Conservation (phyloP, 768 basidiomycete genomes). For the Auriculariales sp. region DNA sequence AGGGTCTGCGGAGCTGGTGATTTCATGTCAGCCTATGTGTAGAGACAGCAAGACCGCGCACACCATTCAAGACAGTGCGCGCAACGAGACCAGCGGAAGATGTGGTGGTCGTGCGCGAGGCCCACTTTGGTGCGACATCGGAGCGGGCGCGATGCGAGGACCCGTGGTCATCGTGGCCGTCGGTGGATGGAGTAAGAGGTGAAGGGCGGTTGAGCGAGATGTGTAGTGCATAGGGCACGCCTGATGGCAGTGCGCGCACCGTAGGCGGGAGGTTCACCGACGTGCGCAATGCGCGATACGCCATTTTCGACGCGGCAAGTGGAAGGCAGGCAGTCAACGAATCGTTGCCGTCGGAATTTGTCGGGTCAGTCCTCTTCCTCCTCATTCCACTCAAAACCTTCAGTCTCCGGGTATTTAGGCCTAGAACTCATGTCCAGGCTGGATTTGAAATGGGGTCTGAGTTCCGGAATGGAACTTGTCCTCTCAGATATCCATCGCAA, state of each 20-base stretch:
- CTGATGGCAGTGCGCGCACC: slow-evolving; percentile 61
- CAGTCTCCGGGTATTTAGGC: too few species aligned
- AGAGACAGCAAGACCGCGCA: slow-evolving; percentile 12
- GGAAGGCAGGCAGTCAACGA: too few species aligned
- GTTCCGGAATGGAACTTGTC: too few species aligned
- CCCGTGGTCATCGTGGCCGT: slow-evolving; percentile 34
- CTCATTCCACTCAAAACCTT: too few species aligned
- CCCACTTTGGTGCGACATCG: slow-evolving; percentile 51
- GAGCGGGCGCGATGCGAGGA: slow-evolving; percentile 36
- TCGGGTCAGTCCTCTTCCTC: too few species aligned
- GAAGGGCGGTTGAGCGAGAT: slow-evolving; percentile 58
- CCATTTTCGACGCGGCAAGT: too few species aligned
- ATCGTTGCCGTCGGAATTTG: too few species aligned
- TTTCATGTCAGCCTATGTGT: slow-evolving; percentile 1
- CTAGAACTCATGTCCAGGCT: too few species aligned
- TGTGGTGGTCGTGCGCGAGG: slow-evolving; percentile 36
- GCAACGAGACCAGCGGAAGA: slow-evolving; percentile 40
- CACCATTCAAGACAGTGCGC: slow-evolving; percentile 50
- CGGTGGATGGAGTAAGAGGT: too few species aligned
- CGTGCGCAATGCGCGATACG: slow-evolving; percentile 64
- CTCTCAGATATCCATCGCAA: too few species aligned
- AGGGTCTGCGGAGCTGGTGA: slow-evolving; percentile 27
- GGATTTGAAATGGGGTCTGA: too few species aligned
- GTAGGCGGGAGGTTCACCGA: slow-evolving; percentile 73
- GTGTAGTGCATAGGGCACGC: slow-evolving; percentile 62